A percentile compares a stretch with the other conserved stretches of the same genome.
These are phyloP conservation scores for Chalciporus chontae DNA, from an alignment of 768 basidiomycete species.

Conservation along the genomic window DNA sequence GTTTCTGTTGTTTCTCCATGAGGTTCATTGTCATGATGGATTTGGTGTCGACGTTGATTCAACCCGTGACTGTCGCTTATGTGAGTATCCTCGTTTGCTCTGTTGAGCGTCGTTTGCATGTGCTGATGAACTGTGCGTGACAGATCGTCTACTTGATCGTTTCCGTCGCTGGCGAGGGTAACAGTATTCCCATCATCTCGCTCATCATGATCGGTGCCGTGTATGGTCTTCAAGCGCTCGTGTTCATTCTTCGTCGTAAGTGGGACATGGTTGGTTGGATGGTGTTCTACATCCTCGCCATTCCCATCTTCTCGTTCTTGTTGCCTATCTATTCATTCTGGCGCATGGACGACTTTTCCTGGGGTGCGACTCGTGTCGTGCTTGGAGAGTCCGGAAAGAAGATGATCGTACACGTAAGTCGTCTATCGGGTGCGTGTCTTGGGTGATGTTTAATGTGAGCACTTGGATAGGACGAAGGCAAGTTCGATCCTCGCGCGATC, in stretches of 20 bases:
- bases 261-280: constrained; percentile 99
- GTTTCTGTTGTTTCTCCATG: constrained; percentile 99
- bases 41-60: constrained; percentile 79
- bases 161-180: constrained; percentile 61
- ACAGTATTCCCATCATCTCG: constrained; percentile 73
- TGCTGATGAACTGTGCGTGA: constrained; percentile 6
- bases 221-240: constrained; percentile 90
- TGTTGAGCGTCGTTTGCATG: background rate
- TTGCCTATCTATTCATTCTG: constrained; percentile 95
- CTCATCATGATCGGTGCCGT: constrained; percentile 92
- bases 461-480: constrained; percentile 81
- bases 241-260: constrained; percentile 88
- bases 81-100: constrained; percentile 45
- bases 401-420: constrained; percentile 84
- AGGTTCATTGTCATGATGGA: constrained; percentile 98
- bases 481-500: constrained; percentile 90
- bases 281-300: constrained; percentile 92
- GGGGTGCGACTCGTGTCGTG: constrained; percentile 91
- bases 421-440: background rate
- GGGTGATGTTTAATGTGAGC: constrained; percentile 3
- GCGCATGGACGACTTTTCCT: constrained; percentile 97
- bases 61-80: constrained; percentile 85
- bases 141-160: constrained; percentile 89
- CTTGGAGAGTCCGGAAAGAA: constrained; percentile 95
- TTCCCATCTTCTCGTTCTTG: constrained; percentile 91